A percentile compares a stretch with the other conserved stretches of the same genome.
Evolutionary conservation across 2,329 filamentous ascomycete genomes (phyloP).

Genomic region (Hymenoscyphus linearis): DNA sequence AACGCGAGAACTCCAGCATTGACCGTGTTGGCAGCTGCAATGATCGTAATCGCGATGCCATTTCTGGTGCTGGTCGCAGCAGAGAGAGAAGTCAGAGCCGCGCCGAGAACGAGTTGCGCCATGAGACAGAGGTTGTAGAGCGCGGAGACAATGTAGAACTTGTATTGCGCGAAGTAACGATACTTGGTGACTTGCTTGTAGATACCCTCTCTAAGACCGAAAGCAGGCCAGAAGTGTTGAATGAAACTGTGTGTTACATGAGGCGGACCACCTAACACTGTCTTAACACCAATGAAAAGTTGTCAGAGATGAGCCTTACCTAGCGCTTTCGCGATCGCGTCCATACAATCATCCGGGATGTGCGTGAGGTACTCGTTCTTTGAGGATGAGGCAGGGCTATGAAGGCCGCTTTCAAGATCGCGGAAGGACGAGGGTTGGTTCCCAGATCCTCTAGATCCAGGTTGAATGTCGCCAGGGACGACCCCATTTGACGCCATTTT

Average conservation of each 20-base stretch:
- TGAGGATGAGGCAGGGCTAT: neutral
- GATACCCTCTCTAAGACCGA: slow-evolving; percentile 11
- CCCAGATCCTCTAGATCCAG: neutral
- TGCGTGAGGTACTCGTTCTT: slow-evolving; percentile 3
- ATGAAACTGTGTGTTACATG: neutral
- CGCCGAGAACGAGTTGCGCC: slow-evolving; percentile 19
- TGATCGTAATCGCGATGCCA: slow-evolving; percentile 16
- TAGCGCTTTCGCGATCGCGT: neutral
- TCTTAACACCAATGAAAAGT: no score
- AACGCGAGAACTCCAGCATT: slow-evolving; percentile 20
- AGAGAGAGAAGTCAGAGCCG: slow-evolving; percentile 15
- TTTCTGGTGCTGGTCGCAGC: slow-evolving; percentile 6
- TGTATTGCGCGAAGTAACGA: slow-evolving; percentile 11
- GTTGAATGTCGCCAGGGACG: neutral
- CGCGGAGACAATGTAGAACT: slow-evolving; percentile 12
- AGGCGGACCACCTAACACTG: neutral
- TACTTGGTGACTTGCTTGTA: slow-evolving; percentile 12
- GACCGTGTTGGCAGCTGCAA: slow-evolving; percentile 21
- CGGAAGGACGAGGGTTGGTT: neutral
- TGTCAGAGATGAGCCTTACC: neutral
- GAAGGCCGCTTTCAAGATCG: neutral
- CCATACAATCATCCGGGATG: slow-evolving; percentile 1
- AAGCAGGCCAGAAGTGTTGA: slow-evolving; percentile 7
- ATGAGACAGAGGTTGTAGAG: slow-evolving; percentile 20
- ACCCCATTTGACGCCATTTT: neutral